phyloP scores from a whole-genome alignment of 352 stramenopile genomes.

The Saprolegnia diclina region DNA sequence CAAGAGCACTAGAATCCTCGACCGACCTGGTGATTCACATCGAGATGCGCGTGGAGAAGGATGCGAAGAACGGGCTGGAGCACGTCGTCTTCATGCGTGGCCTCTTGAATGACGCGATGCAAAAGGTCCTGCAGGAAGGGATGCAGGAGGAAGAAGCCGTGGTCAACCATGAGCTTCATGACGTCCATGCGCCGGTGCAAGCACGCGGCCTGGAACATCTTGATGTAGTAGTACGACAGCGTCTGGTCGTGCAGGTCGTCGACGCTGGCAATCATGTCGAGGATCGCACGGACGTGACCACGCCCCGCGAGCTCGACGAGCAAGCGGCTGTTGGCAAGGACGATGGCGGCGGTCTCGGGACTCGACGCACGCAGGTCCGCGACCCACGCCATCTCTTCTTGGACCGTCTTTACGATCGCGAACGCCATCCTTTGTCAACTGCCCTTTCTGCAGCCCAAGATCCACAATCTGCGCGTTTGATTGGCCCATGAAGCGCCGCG shows the following conservation, averaged over 20 bases:
- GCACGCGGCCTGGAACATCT: conserved; percentile 66
- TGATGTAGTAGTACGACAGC: conserved; percentile 51
- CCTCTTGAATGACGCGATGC: conserved; percentile 42
- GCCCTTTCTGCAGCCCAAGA: no score
- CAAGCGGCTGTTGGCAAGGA: conserved; percentile 61
- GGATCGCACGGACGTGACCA: conserved; percentile 47
- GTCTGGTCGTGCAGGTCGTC: conserved; percentile 35
- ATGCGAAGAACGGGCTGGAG: conserved; percentile 54
- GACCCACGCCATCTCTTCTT: conserved; percentile 56
- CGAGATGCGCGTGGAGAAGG: conserved; percentile 49
- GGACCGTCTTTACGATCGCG: conserved; percentile 16
- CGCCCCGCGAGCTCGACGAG: conserved; percentile 43
- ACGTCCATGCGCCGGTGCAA: conserved; percentile 41
- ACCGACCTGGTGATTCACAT: conserved; percentile 69
- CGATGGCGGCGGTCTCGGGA: conserved; percentile 45
- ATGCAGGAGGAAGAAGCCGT: conserved; percentile 60
- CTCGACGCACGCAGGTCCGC: conserved; percentile 40
- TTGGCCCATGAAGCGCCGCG: no score
- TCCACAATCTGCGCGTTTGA: no score
- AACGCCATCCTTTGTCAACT: conserved; percentile 8
- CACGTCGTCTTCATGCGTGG: conserved; percentile 34
- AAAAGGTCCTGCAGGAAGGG: conserved; percentile 49
- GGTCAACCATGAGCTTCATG: conserved; percentile 52
- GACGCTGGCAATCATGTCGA: neutral
- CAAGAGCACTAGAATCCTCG: no score